Base-by-base conservation (phyloP, 345 rosid genomes). In the Pseudoturritis turrita region DNA sequence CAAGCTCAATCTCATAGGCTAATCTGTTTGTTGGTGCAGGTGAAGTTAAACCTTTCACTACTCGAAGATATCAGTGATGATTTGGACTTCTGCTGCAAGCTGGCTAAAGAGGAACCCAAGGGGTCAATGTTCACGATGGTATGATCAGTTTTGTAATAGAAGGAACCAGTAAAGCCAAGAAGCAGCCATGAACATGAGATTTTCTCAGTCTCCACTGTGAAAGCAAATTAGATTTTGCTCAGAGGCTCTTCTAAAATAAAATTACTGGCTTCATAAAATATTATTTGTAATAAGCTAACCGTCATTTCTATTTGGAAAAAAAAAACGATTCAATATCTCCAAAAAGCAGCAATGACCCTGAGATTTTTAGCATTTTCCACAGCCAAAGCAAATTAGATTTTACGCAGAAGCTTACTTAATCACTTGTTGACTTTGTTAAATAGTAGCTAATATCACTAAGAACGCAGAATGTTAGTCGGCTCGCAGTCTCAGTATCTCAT, bases 401-500 rank as follows among this genome's bases (percentile, higher is more conserved):
- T 6, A 40, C 51, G 36, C 1, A 39, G 35, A 70, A 45, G 26
- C 23, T 26, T n/a, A 11, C 25, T 18, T 10, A 39, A 39, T 17
- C 29, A 26, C 29, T 15, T 35, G 29, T 17, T 11, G 11, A 40
- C 59, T 19, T 70, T 37, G 40, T 39, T 13, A 33, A 29, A 23
- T 10, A 15, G 11, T 37, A 65, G 15, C 39, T 51, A 13, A 54
- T 7, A 31, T 56, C 45, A 56, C 15, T 10, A n/a, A 59, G 5
- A 45, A 4, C 3, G 0, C 8, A 17, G 0, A 49, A 10, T 15
- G 1, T 89, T 85, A 94, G 54, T 91, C 80, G 7, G 97, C 97
- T 87, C 77, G 86, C 82, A 86, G 67, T 79, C 81, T 83, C 70
- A 95, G 77, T 59, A 95, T 87, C 81, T 95, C 99, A 76, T 88